phyloP scores from a whole-genome alignment of 1,139 yeast species.

The Arxiozyma slooffiae region DNA sequence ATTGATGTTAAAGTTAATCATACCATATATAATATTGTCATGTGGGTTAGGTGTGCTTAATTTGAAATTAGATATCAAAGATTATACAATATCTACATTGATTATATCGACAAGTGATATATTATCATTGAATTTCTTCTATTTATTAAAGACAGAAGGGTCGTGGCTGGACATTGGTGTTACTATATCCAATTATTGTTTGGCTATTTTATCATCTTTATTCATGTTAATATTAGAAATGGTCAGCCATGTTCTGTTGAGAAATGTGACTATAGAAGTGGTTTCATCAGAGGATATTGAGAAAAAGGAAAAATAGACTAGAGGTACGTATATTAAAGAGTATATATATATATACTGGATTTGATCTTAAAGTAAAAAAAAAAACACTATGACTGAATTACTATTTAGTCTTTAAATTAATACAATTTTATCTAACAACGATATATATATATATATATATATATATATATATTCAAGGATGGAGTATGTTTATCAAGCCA shows the following conservation, averaged over 20 bases:
- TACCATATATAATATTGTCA: slow-evolving; percentile 80
- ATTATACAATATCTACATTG: slow-evolving; percentile 77
- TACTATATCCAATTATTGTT: slow-evolving; percentile 84
- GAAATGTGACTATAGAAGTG: slow-evolving; percentile 43
- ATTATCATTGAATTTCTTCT: slow-evolving; percentile 83
- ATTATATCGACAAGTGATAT: slow-evolving; percentile 85
- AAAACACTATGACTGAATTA: no score
- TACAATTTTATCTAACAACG: no score
- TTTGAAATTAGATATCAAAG: slow-evolving; percentile 61
- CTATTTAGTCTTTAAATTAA: no score
- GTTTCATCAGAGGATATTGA: slow-evolving; percentile 1
- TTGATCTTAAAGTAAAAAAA: background rate
- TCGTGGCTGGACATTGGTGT: slow-evolving; percentile 97
- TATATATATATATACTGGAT: no score
- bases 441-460: no score
- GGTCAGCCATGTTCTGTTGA: slow-evolving; percentile 59
- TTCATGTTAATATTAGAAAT: slow-evolving; percentile 80
- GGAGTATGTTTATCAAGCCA: no score
- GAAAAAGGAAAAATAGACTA: slow-evolving; percentile 6
- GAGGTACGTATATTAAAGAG: background rate
- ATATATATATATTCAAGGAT: no score
- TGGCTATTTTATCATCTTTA: slow-evolving; percentile 81
- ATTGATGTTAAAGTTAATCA: slow-evolving; percentile 67
- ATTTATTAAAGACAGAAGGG: slow-evolving; percentile 84
- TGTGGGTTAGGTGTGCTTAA: slow-evolving; percentile 84